Evolutionary conservation across 768 basidiomycete species (phyloP), one percentile per base, ranked within the genome.

Genomic region (Serendipita indica): DNA sequence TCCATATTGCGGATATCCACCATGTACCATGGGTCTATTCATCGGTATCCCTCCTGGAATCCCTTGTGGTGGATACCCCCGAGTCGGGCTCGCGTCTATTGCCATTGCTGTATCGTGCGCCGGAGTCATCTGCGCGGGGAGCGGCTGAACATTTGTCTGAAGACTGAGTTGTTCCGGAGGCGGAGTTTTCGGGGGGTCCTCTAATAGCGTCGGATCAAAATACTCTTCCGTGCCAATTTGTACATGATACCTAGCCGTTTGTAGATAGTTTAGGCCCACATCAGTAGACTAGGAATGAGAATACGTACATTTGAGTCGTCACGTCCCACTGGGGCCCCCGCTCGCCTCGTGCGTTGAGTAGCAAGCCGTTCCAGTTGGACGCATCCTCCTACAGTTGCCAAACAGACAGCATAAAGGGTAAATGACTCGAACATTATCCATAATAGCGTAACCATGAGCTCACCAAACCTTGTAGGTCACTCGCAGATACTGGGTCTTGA

Each of bases 281-380:
- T n/a, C 18, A n/a, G 5, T n/a, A n/a, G n/a, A 43, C n/a, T 7
- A 43, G 18, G n/a, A 43, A n/a, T n/a, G 16, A 46, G 25, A n/a
- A 46, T 22, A 76, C 84, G 64, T 64, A 89, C 88, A 85, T 82
- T 67, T 90, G 87, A 13, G 88, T 88, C 16, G 85, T 85, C 35
- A 89, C 74, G 67, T 90, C 88, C 87, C 87, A 90, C 65, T 89
- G 87, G 2, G 88, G 88, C 0, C 88, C 88, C 61, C 88, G 75
- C 60, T 84, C 81, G 5, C 87, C 88, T 34, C 88, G 78, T 2
- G 88, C 88, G 27, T 82, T 83, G 61, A 80, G 77, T 45, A 90
- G 73, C 57, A 88, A 64, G 0, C 87, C 89, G 64, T 90, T 90
- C 88, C 88, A 89, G 63, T 88, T 84, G 7, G 85, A 87, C 7